phyloP scores from a whole-genome alignment of 2,329 filamentous ascomycete species.

The Trichoderma oligosporum region DNA sequence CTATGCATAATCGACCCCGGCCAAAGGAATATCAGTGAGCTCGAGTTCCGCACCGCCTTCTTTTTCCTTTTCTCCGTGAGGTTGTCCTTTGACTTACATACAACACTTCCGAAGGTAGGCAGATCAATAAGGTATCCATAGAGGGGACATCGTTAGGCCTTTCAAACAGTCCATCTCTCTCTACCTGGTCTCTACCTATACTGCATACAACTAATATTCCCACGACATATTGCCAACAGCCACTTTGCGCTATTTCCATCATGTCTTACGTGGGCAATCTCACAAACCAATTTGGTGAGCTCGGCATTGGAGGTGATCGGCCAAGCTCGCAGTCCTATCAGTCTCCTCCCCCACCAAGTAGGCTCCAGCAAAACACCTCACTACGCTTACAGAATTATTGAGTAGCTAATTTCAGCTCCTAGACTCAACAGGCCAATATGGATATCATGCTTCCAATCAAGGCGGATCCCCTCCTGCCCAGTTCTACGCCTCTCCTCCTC shows the following conservation, averaged over 20 bases:
- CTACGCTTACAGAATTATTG: too few relatives aligned
- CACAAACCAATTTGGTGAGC: conserved; percentile 6
- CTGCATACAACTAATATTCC: too few relatives aligned
- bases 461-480: conserved; percentile 22
- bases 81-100: too few relatives aligned
- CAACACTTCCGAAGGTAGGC: too few relatives aligned
- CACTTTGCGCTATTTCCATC: not conserved
- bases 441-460: conserved; percentile 26
- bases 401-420: not conserved
- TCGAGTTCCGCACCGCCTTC: too few relatives aligned
- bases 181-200: too few relatives aligned
- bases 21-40: too few relatives aligned
- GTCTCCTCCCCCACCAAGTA: conserved; percentile 10
- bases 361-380: not conserved
- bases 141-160: too few relatives aligned
- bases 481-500: conserved; percentile 23
- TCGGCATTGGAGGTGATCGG: conserved; percentile 1
- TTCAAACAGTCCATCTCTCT: too few relatives aligned
- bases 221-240: too few relatives aligned
- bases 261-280: conserved; percentile 16
- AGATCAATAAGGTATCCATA: too few relatives aligned
- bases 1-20: not conserved
- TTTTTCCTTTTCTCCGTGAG: too few relatives aligned
- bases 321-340: conserved; percentile 14
- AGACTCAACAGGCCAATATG: conserved; percentile 4